Percentiles rank a stretch among this genome's conserved stretches.
phyloP scores from a whole-genome alignment of 1,284 basidiomycete genomes.

The Ceratobasidium theobromae region DNA sequence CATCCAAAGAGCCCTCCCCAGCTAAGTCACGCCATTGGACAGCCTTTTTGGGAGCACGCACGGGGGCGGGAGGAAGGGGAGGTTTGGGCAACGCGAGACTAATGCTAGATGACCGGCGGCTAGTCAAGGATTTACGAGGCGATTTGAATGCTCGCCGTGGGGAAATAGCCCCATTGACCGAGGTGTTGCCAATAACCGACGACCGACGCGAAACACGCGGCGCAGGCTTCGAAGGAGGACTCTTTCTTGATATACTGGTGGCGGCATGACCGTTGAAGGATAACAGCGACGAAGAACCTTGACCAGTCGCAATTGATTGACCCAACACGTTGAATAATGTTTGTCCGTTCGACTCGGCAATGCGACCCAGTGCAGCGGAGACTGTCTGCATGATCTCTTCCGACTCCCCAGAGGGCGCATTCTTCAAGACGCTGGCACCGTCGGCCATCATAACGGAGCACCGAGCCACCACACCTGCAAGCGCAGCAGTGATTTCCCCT shows the following conservation, averaged over 20 bases:
- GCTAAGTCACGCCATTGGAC: conserved; percentile 90
- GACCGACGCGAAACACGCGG: conserved; percentile 42
- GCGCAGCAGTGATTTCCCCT: conserved; percentile 65
- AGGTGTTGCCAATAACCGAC: conserved; percentile 27
- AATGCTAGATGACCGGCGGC: conserved; percentile 30
- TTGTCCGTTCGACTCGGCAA: conserved; percentile 68
- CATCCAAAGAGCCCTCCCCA: conserved; percentile 79
- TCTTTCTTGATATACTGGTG: conserved; percentile 15
- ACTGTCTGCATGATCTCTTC: conserved; percentile 48
- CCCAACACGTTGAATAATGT: conserved; percentile 65
- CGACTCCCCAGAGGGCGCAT: conserved; percentile 44
- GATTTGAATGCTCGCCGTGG: conserved; percentile 49
- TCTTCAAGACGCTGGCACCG: conserved; percentile 58
- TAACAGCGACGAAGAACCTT: conserved; percentile 50
- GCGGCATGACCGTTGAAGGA: conserved; percentile 35
- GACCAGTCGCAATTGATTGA: conserved; percentile 60
- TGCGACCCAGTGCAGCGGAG: conserved; percentile 52
- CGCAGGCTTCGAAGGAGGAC: conserved; percentile 13
- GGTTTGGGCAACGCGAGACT: conserved; percentile 30
- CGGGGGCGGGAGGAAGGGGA: conserved; percentile 5
- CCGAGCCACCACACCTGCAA: conserved; percentile 77
- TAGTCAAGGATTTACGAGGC: conserved; percentile 59
- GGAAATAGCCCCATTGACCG: conserved; percentile 39
- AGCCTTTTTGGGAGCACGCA: conserved; percentile 57
- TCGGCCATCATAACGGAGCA: conserved; percentile 74